These are phyloP conservation scores for Quercus tomentella DNA, from an alignment of 331 rosid genomes.

Conservation along the genomic window DNA sequence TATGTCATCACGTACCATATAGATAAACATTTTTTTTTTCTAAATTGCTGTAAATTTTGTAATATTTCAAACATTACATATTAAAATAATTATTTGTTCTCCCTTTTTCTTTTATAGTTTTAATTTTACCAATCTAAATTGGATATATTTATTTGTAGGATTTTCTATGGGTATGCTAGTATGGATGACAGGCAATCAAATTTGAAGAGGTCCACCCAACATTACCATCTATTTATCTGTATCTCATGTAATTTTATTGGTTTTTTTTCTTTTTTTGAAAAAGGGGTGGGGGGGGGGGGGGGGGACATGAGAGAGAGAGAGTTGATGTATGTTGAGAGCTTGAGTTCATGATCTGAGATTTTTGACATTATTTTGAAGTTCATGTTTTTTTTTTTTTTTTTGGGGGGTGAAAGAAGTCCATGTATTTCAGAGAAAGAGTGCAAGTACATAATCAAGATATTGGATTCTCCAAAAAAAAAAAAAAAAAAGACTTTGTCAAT, in stretches of 20 bases:
- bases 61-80: background rate
- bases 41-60: background rate
- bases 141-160: slow-evolving; percentile 30
- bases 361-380: background rate
- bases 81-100: too few species aligned
- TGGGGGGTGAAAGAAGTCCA: background rate
- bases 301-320: too few species aligned
- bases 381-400: background rate
- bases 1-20: too few species aligned
- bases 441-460: background rate
- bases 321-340: background rate
- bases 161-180: slow-evolving; percentile 25
- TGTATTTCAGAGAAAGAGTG: background rate
- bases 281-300: too few species aligned
- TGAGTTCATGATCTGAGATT: background rate
- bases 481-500: background rate
- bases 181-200: slow-evolving; percentile 24
- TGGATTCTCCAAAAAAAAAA: too few species aligned
- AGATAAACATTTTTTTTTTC: background rate
- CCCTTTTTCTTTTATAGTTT: background rate
- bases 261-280: too few species aligned
- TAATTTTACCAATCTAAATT: background rate
- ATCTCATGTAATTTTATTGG: slow-evolving; percentile 14
- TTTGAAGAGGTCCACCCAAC: background rate
- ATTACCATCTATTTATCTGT: background rate